phyloP scores from a whole-genome alignment of 202 grass and related monocot species.

The Carex sylvatica region DNA sequence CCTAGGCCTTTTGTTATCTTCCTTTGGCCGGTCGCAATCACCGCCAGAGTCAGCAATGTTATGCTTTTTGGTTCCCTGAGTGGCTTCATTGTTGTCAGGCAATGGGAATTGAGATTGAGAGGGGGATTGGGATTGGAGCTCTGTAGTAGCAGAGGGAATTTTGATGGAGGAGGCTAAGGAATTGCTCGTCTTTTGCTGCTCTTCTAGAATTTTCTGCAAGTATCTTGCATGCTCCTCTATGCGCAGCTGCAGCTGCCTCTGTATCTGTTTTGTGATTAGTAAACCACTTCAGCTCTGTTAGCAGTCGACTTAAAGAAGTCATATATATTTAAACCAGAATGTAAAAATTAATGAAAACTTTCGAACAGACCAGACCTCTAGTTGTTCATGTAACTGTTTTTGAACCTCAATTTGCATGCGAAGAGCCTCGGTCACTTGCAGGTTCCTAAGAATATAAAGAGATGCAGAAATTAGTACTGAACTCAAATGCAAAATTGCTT shows the following conservation, averaged over 20 bases:
- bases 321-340: neutral
- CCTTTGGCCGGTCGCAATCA: constrained; percentile 17
- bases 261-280: constrained; percentile 47
- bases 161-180: constrained; percentile 18
- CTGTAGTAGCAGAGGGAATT: constrained; percentile 27
- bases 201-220: constrained; percentile 79
- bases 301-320: neutral
- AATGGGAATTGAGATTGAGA: constrained; percentile 24
- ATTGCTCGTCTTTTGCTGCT: constrained; percentile 51
- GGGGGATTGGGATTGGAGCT: constrained; percentile 6
- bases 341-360: neutral
- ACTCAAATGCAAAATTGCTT: neutral
- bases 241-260: constrained; percentile 63
- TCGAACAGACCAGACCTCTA: constrained; percentile 61
- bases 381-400: constrained; percentile 86
- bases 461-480: neutral
- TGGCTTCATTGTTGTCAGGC: constrained; percentile 17
- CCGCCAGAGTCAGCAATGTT: constrained; percentile 21
- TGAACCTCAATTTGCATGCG: constrained; percentile 88
- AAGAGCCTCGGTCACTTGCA: constrained; percentile 62
- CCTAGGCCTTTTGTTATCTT: constrained; percentile 39
- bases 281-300: neutral
- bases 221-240: constrained; percentile 82
- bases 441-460: constrained; percentile 36
- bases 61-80: constrained; percentile 19